Evolutionary conservation across 2,329 filamentous ascomycete species (phyloP), one percentile per base, ranked within the genome.

Genomic region (Claviceps capensis): DNA sequence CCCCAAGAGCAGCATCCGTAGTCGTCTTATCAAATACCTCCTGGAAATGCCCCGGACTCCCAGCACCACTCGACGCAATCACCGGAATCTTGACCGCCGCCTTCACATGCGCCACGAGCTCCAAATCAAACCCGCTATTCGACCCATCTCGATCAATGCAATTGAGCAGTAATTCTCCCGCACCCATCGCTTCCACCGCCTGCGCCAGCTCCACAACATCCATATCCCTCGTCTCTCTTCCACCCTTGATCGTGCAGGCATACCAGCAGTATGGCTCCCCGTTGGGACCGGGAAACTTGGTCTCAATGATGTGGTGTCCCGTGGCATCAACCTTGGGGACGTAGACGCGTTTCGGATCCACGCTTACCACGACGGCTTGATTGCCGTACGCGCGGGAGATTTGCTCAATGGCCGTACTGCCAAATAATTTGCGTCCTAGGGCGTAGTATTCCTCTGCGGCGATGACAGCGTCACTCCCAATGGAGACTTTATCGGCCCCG

Each of bases 91-190:
- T 85, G 57, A 95, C 79, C 17, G 86, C 81, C n/a, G 65, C 72
- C 71, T 98, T 98, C 54, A 97, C 91, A 64, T 90, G 86, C 49
- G 78, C 72, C 61, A 98, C 88, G 52, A 98, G 76, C 72, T 97
- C 93, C 9, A 95, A 75, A 67, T 98, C 93, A 65, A 96, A 98
- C 1, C 93, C 93, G 60, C 81, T 86, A 70, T 95, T 96, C 52
- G 87, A 93, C 51, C 93, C 93, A 67, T 98, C 93, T 65, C 86
- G 88, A 73, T 98, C 93, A 62, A 98, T 98, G 73, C 90, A 96
- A 71, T 98, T 98, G 52, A 98, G 79, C 49, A 98, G 72, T 53
- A 98, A 86, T 74, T 98, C 93, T 52, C 93, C 93, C 1, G 86
- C 80, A 50, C 93, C 93, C 88, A 98, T 94, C 52, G 88, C 89